Conservation (phyloP, 176 grass and related monocot species). For the Eleusine coracana region DNA sequence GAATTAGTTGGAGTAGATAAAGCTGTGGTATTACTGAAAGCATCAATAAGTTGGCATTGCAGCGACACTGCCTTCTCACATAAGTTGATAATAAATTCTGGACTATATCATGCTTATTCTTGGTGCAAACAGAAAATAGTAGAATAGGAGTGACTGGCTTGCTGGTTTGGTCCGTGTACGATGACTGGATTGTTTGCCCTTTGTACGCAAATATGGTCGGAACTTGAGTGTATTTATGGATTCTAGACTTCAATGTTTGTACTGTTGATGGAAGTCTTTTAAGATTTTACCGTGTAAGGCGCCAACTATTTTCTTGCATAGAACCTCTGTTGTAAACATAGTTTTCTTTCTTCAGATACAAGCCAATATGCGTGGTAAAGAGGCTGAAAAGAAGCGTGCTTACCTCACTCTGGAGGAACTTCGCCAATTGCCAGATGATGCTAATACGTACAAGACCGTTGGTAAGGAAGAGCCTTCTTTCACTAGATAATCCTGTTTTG, state of each 20-base stretch:
- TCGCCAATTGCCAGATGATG: constrained; percentile 70
- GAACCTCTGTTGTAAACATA: constrained; percentile 20
- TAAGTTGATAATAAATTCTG: too few relatives aligned
- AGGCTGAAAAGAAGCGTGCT: constrained; percentile 89
- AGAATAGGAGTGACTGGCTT: not conserved
- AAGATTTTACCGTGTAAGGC: not conserved
- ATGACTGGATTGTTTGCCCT: not conserved
- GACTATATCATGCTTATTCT: not conserved
- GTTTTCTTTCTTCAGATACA: constrained; percentile 63
- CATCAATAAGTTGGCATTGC: not conserved
- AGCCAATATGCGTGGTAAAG: constrained; percentile 79
- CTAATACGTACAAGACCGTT: constrained; percentile 90
- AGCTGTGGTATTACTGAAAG: not conserved
- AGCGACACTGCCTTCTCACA: not conserved
- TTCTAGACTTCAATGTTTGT: not conserved
- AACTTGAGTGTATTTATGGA: not conserved
- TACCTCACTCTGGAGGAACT: constrained; percentile 95
- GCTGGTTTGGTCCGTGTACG: constrained; percentile 9
- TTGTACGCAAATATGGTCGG: not conserved
- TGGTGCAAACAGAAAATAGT: not conserved
- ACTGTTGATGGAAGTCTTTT: not conserved
- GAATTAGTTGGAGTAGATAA: not conserved
- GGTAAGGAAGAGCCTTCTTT: constrained; percentile 52
- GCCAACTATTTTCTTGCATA: not conserved
- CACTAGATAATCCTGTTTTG: constrained; percentile 27